Evolutionary conservation across 495 filamentous ascomycete genomes (phyloP).

Genomic region (Penicillium nucicola): DNA sequence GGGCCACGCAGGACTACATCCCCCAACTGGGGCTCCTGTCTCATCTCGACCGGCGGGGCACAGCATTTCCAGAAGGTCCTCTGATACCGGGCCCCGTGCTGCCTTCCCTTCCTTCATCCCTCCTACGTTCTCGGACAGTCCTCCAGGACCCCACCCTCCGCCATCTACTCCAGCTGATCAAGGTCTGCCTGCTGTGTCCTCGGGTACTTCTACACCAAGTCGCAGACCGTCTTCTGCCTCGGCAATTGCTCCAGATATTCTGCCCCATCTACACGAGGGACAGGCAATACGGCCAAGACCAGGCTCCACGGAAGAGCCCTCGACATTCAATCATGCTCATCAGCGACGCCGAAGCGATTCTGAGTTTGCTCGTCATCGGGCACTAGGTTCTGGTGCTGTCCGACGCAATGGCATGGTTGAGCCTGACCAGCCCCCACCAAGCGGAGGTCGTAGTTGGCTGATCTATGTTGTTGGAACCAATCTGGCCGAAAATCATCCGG

Average conservation of each 20-base stretch:
- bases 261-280: constrained; percentile 36
- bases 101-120: constrained; percentile 30
- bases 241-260: constrained; percentile 32
- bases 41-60: constrained; percentile 39
- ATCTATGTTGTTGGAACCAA: constrained; percentile 79
- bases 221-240: constrained; percentile 53
- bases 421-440: constrained; percentile 52
- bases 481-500: constrained; percentile 72
- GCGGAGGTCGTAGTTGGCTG: constrained; percentile 64
- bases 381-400: constrained; percentile 60
- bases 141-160: constrained; percentile 61
- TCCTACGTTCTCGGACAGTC: constrained; percentile 50
- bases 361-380: constrained; percentile 56
- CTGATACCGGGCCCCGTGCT: constrained; percentile 33
- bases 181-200: constrained; percentile 55
- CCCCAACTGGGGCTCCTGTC: constrained; percentile 42
- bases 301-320: constrained; percentile 24
- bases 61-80: constrained; percentile 31
- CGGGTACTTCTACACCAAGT: constrained; percentile 53
- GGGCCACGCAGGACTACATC: constrained; percentile 43
- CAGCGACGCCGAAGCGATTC: constrained; percentile 61
- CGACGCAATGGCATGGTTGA: constrained; percentile 67
- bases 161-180: constrained; percentile 68
- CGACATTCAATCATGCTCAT: constrained; percentile 32
- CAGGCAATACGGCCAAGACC: constrained; percentile 31